phyloP scores from a whole-genome alignment of 495 filamentous ascomycete genomes.

The Amniculicola lignicola region DNA sequence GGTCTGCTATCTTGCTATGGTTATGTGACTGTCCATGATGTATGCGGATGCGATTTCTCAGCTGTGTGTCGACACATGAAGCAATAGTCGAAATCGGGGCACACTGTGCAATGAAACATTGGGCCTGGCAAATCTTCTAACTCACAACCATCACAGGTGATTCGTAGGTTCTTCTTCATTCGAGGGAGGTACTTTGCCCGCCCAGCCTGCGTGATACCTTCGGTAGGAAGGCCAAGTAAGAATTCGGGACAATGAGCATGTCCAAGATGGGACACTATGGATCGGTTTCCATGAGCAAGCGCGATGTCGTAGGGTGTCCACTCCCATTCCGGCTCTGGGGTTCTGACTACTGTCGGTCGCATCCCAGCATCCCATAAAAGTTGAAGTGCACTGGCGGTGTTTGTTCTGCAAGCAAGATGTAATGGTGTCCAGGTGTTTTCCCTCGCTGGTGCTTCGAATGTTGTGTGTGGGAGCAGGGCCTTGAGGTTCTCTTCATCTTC shows the following conservation, averaged over 20 bases:
- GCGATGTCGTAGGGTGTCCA: conserved; percentile 18
- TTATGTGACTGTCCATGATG: too few relatives aligned
- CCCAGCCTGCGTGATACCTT: not conserved
- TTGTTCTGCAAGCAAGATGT: conserved; percentile 7
- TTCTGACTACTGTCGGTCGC: not conserved
- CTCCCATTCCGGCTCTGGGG: not conserved
- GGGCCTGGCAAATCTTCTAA: not conserved
- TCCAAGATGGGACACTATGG: not conserved
- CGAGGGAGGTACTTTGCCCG: not conserved
- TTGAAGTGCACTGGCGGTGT: not conserved
- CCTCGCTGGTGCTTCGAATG: not conserved
- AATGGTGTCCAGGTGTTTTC: conserved; percentile 5
- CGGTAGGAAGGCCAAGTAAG: not conserved
- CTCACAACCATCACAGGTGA: conserved; percentile 4
- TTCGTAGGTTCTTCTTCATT: not conserved
- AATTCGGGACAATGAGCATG: not conserved
- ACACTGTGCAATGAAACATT: conserved; percentile 7
- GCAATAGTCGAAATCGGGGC: conserved; percentile 18
- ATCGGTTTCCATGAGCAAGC: not conserved
- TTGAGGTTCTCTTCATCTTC: not conserved
- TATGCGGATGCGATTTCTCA: conserved; percentile 5
- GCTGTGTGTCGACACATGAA: conserved; percentile 5
- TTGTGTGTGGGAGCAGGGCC: not conserved
- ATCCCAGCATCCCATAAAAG: conserved; percentile 1
- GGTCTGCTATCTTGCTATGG: too few relatives aligned